Percentiles rank a stretch among this genome's conserved stretches.
Conservation (phyloP, 129 eudicot genomes). For the Silybum marianum region DNA sequence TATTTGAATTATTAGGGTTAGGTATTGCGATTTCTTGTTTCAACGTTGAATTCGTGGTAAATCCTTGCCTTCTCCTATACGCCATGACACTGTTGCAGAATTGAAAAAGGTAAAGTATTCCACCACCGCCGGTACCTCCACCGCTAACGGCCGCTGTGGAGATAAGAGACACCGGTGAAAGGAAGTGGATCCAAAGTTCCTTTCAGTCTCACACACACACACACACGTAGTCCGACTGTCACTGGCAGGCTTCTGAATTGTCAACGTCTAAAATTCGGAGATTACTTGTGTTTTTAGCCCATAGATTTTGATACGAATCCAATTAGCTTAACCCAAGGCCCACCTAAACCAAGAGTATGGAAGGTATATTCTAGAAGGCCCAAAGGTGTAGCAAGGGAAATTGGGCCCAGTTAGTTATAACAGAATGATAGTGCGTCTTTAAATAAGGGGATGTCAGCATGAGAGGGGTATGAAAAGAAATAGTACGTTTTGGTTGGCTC, state of each 20-base stretch:
- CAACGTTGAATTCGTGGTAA: slow-evolving; percentile 22
- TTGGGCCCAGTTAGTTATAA: too few relatives aligned
- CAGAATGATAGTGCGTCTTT: too few relatives aligned
- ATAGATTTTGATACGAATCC: too few relatives aligned
- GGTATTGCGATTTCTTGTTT: slow-evolving; percentile 32
- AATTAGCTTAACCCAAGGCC: too few relatives aligned
- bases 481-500: too few relatives aligned
- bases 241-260: neutral
- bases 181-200: slow-evolving; percentile 32
- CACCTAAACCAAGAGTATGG: too few relatives aligned
- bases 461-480: too few relatives aligned
- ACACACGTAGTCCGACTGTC: neutral
- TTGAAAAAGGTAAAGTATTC: neutral
- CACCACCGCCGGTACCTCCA: neutral
- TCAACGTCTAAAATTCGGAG: neutral
- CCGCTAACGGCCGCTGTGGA: slow-evolving; percentile 11
- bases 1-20: slow-evolving; percentile 18
- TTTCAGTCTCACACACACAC: slow-evolving; percentile 4
- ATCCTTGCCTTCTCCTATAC: slow-evolving; percentile 65
- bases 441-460: too few relatives aligned
- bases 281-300: neutral
- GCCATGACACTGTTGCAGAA: slow-evolving; percentile 37
- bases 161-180: slow-evolving; percentile 21
- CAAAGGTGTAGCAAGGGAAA: too few relatives aligned
- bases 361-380: too few relatives aligned